Conservation (phyloP, 352 stramenopile species). For the Pythium grandisporangium region DNA sequence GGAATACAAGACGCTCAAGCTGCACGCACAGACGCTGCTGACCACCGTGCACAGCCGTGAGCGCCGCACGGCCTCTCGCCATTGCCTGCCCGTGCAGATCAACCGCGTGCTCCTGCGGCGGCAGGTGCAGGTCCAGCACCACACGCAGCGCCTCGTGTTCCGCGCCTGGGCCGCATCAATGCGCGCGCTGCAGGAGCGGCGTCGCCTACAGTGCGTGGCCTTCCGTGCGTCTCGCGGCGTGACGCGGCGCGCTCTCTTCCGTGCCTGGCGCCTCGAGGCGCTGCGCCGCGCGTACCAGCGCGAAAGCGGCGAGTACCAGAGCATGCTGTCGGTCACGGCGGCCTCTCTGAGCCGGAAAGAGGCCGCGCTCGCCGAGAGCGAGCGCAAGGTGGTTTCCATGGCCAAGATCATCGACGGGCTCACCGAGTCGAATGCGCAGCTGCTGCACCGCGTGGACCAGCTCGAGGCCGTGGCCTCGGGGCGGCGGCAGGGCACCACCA, state of each 20-base stretch:
- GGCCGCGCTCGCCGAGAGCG: slow-evolving; percentile 47
- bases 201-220: slow-evolving; percentile 49
- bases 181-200: slow-evolving; percentile 25
- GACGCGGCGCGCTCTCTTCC: slow-evolving; percentile 53
- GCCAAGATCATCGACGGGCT: slow-evolving; percentile 71
- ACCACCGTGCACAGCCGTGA: slow-evolving; percentile 46
- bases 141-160: slow-evolving; percentile 25
- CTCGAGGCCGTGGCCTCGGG: slow-evolving; percentile 40
- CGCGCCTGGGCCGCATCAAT: slow-evolving; percentile 31
- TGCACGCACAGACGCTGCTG: slow-evolving; percentile 35
- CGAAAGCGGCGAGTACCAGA: slow-evolving; percentile 70
- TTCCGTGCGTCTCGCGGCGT: slow-evolving; percentile 44
- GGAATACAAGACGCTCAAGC: slow-evolving; percentile 53
- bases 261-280: slow-evolving; percentile 63
- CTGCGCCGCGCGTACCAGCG: slow-evolving; percentile 60
- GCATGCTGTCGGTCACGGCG: slow-evolving; percentile 71
- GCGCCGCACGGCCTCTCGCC: slow-evolving; percentile 21
- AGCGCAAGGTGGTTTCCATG: slow-evolving; percentile 63
- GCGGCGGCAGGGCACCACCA: slow-evolving; percentile 3
- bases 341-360: slow-evolving; percentile 72
- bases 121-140: slow-evolving; percentile 7
- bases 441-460: slow-evolving; percentile 52
- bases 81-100: slow-evolving; percentile 33
- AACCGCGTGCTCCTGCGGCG: slow-evolving; percentile 21
- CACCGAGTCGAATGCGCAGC: slow-evolving; percentile 62